Evolutionary conservation across 225 moss, liverwort and hornwort genomes (phyloP).

Genomic region (Straminergon stramineum): DNA sequence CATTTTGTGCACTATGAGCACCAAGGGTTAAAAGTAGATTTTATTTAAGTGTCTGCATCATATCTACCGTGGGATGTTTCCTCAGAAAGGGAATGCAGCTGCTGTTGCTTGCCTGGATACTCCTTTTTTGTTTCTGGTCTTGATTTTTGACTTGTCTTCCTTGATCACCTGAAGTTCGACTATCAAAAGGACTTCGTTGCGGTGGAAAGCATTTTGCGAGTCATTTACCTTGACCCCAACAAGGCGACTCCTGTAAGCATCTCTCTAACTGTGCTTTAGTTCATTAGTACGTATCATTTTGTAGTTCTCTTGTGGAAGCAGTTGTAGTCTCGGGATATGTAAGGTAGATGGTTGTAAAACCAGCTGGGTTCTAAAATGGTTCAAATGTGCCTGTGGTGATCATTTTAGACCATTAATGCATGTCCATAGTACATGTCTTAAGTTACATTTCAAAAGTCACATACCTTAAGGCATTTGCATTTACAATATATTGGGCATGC

Average conservation of each 20-base stretch:
- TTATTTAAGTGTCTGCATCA: not conserved
- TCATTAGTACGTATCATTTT: not conserved
- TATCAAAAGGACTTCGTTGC: constrained; percentile 66
- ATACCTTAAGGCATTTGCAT: not conserved
- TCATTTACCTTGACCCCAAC: constrained; percentile 67
- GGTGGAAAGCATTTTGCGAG: constrained; percentile 72
- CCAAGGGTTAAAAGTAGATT: too few relatives aligned
- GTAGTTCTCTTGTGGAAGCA: not conserved
- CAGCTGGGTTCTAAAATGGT: not conserved
- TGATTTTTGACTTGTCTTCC: not conserved
- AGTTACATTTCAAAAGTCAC: not conserved
- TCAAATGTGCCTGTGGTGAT: not conserved
- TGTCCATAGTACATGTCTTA: not conserved
- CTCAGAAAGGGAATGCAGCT: not conserved
- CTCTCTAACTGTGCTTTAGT: not conserved
- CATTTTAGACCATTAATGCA: not conserved
- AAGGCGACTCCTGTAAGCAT: constrained; percentile 62
- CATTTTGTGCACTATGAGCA: not conserved
- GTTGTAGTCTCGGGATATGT: not conserved
- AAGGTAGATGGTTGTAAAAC: not conserved
- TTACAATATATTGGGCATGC: not conserved
- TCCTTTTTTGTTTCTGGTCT: not conserved
- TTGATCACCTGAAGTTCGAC: constrained; percentile 52
- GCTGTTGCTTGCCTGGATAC: not conserved
- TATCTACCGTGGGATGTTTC: not conserved